A percentile compares a stretch with the other conserved stretches of the same genome.
Evolutionary conservation across 805 yeast species (phyloP).

Genomic region (Ogataea sp.): DNA sequence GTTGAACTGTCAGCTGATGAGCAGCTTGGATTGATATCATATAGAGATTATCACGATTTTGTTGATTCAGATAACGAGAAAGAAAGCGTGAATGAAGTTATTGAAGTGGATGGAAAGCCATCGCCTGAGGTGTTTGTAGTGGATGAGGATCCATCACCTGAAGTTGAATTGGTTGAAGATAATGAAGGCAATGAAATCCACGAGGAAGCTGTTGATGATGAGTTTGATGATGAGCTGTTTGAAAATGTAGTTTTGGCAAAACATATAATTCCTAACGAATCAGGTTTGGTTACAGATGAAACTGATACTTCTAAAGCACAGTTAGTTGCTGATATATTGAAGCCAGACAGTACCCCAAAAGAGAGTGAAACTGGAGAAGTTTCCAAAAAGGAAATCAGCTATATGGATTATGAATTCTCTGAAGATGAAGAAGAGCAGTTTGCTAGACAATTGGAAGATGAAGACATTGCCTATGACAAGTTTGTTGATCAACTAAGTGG

Average conservation of each 20-base stretch:
- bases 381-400: no score
- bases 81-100: slow-evolving; percentile 11
- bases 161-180: not conserved
- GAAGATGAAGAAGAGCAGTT: slow-evolving; percentile 73
- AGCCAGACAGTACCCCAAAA: no score
- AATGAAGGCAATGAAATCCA: not conserved
- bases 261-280: no score
- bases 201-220: not conserved
- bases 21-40: slow-evolving; percentile 41
- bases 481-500: slow-evolving; percentile 44
- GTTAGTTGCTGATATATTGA: not conserved
- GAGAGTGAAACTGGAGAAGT: no score
- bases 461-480: slow-evolving; percentile 62
- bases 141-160: not conserved
- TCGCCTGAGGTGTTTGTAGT: not conserved
- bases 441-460: slow-evolving; percentile 53
- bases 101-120: not conserved
- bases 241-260: no score
- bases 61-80: slow-evolving; percentile 10
- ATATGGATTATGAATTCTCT: slow-evolving; percentile 53
- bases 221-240: not conserved
- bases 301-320: no score
- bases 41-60: slow-evolving; percentile 37
- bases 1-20: slow-evolving; percentile 30
- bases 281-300: no score